Evolutionary conservation across 2,329 filamentous ascomycete species (phyloP).

Genomic region (Botryotinia convoluta): DNA sequence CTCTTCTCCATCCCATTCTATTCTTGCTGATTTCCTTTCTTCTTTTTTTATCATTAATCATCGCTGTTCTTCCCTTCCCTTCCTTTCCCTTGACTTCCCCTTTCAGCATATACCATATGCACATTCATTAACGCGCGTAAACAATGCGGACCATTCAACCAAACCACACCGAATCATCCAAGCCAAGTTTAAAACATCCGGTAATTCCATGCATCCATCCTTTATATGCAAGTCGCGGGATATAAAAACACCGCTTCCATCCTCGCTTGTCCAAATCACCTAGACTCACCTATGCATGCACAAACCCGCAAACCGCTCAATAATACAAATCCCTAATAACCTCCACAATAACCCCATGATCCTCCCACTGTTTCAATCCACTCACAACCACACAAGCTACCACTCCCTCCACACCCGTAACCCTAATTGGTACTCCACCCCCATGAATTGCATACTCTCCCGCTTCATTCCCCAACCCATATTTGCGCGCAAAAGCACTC

Average conservation of each 20-base stretch:
- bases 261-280: not conserved
- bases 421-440: slow-evolving; percentile 70
- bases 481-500: slow-evolving; percentile 61
- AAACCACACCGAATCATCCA: not conserved
- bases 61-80: not conserved
- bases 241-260: not conserved
- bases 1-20: not conserved
- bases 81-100: not conserved
- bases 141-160: not conserved
- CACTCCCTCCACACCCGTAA: slow-evolving; percentile 70
- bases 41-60: not conserved
- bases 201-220: not conserved
- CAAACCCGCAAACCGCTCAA: slow-evolving; percentile 6
- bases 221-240: not conserved
- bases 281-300: not conserved
- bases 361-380: slow-evolving; percentile 72
- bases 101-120: not conserved
- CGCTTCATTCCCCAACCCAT: slow-evolving; percentile 55
- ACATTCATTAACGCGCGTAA: not conserved
- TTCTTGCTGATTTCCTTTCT: not conserved
- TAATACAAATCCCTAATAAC: slow-evolving; percentile 35
- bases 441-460: slow-evolving; percentile 74
- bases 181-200: not conserved
- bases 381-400: slow-evolving; percentile 74
- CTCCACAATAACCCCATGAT: slow-evolving; percentile 73